Conservation (phyloP, 148 eudicot species). For the Arctostaphylos glauca region DNA sequence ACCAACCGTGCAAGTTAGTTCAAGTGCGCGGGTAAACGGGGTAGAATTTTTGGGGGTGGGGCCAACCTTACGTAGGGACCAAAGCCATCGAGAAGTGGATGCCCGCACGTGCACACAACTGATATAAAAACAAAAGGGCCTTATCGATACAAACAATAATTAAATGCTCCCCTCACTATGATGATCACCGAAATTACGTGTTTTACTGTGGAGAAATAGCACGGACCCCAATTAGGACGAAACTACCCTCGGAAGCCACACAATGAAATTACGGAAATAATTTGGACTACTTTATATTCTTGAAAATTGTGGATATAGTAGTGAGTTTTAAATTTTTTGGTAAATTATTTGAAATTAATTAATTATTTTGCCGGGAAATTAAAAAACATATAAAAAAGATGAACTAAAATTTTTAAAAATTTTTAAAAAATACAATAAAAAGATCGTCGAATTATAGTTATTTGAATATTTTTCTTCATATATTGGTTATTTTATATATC, state of each 20-base stretch:
- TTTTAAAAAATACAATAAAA: no score
- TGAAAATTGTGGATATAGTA: no score
- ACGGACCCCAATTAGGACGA: not conserved
- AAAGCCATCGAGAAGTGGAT: constrained; percentile 26
- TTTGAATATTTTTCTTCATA: no score
- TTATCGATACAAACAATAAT: not conserved
- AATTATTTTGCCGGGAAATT: no score
- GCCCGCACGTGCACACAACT: constrained; percentile 32
- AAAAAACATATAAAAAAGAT: no score
- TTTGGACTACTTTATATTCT: no score
- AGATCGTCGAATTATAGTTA: no score
- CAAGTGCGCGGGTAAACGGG: constrained; percentile 11
- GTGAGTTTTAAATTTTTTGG: no score
- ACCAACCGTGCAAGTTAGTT: constrained; percentile 28
- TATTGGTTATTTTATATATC: no score
- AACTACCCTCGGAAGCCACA: not conserved
- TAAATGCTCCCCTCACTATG: not conserved
- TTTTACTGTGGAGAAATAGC: not conserved
- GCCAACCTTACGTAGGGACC: constrained; percentile 16
- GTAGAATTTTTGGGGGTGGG: constrained; percentile 16
- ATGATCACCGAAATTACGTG: not conserved
- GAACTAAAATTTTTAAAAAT: no score
- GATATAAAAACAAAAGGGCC: not conserved
- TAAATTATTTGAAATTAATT: no score
- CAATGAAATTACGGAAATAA: no score